Percentiles rank a stretch among this genome's conserved stretches.
These are phyloP conservation scores for Phytophthora litchii DNA, from an alignment of 352 stramenopile species.

Conservation along the genomic window DNA sequence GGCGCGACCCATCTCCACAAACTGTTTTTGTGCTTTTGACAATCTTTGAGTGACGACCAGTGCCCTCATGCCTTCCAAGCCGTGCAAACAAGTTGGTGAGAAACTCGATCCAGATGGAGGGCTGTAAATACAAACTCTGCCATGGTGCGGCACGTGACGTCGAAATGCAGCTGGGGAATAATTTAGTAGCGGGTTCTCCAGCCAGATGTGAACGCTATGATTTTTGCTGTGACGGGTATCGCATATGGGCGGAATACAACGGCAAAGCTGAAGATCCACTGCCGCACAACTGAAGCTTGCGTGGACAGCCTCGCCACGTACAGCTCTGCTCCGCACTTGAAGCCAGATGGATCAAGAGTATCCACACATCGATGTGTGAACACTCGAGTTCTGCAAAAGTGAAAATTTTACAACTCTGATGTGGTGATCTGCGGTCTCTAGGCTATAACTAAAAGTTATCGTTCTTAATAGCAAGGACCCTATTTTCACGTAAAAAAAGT, in stretches of 20 bases:
- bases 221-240: slow-evolving; percentile 23
- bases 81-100: slow-evolving; percentile 4
- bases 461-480: no score
- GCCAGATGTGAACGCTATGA: slow-evolving; percentile 15
- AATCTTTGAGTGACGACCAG: slow-evolving; percentile 12
- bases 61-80: no score
- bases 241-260: slow-evolving; percentile 14
- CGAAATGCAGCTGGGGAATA: slow-evolving; percentile 23
- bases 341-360: slow-evolving; percentile 13
- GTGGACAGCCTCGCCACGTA: slow-evolving; percentile 23
- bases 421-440: slow-evolving; percentile 2
- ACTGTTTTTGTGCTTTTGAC: slow-evolving; percentile 26
- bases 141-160: slow-evolving; percentile 4
- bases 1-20: slow-evolving; percentile 11
- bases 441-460: no score
- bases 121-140: slow-evolving; percentile 4
- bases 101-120: slow-evolving; percentile 5
- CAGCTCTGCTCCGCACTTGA: slow-evolving; percentile 18
- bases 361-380: slow-evolving; percentile 14
- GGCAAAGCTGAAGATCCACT: slow-evolving; percentile 23
- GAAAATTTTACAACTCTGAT: no score
- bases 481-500: no score
- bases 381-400: neutral
- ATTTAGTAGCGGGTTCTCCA: slow-evolving; percentile 15
- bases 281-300: no score